Base-by-base conservation (phyloP, 441 rosid genomes). In the Pelargonium citronellum region DNA sequence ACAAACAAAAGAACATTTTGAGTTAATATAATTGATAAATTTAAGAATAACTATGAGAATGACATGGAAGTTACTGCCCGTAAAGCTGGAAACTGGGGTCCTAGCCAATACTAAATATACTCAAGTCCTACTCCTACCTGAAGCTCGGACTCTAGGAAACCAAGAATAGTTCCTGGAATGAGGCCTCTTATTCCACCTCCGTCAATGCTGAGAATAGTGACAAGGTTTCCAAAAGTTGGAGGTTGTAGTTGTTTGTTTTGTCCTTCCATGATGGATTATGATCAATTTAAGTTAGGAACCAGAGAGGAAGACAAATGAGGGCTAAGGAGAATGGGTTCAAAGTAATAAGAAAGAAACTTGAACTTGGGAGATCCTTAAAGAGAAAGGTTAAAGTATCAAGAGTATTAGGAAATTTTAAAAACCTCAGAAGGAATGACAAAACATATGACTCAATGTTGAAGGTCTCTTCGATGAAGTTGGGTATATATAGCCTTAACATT, bases 111-210 rank as follows among this genome's bases (percentile, higher is more conserved):
- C 47, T 44, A 44, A 30, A 30, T 30, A 30, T 44, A 8, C 9
- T 74, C 2, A 37, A 16, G 37, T n/a, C n/a, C n/a, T n/a, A n/a
- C n/a, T 58, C 9, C 1, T 69, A 84, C 85, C 85, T 84, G 82
- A 71, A 84, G 84, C 71, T 82, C 68, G 7, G 85, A 77, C 80
- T 84, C 85, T 22, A 82, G 85, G 60, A 68, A 81, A 55, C 73
- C 74, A 70, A 84, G 79, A 64, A 84, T 77, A 12, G 80, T 80
- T 13, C 82, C 77, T 0, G 79, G 75, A n/a, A 84, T 80, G 62
- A 82, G 76, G 15, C 84, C 85, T 72, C 79, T 64, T n/a, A 84
- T 67, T 1, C 80, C 85, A 22, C 87, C 87, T 15, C 81, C 84
- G 66, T 82, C 84, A 5, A 84, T 82, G 16, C 83, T 73, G 24